Base-by-base conservation (phyloP, 2,329 filamentous ascomycete genomes). In the Pseudogymnoascus pannorum region DNA sequence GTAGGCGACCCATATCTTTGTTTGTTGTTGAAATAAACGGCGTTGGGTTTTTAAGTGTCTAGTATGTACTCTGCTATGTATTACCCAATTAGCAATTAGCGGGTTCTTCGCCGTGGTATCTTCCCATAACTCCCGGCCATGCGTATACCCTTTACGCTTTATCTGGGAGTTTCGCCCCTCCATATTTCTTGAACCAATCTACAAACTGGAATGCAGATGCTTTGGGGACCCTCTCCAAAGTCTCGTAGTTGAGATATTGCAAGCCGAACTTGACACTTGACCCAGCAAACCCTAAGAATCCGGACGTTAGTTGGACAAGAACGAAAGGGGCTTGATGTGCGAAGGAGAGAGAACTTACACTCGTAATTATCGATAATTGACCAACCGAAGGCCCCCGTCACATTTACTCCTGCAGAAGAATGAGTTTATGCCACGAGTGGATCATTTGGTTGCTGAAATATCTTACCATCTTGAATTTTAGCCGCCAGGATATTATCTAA, bases 181-280 rank as follows among this genome's bases (percentile, higher is more conserved):
- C 57, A 20, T 58, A 14, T 63, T 66, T 63, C 68, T 71, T 71
- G 64, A 76, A 77, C 74, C 75, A 77, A 57, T 76, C 73, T 65
- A 76, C 61, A 36, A 75, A 72, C 65, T 77, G 75, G 60, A 76
- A 76, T 67, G 75, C 64, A 58, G 72, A 75, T 1, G 75, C 75
- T 65, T 77, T 77, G 1, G 75, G 75, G 38, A 71, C 73, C 63
- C 75, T 68, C 65, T 73, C 73, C 62, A 77, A 64, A 51, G 69
- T 72, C 22, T 71, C 73, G 57, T 76, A 76, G 60, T 77, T 74
- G 5, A 77, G 70, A 64, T 77, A 75, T 69, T 77, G 75, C 66
- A 77, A 54, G 8, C 75, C 75, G 62, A 77, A 77, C 60, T 74
- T 64, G 4, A 73, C 72, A 18, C 65, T 64, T 1, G 67, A 70